Conservation (phyloP, 495 filamentous ascomycete genomes). For the Lophiostoma macrostomum region DNA sequence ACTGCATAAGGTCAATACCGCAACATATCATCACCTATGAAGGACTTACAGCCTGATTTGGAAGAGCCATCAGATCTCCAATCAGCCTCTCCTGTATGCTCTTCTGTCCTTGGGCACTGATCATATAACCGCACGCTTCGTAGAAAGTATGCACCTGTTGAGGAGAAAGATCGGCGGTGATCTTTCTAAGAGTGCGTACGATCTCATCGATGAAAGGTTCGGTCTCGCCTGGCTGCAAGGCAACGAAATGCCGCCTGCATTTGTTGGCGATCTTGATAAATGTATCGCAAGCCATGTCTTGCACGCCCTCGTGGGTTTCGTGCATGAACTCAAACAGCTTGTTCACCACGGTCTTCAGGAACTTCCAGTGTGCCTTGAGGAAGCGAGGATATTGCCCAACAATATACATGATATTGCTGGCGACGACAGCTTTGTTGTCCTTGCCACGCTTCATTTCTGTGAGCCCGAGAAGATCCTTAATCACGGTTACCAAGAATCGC, state of each 20-base stretch:
- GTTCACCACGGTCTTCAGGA: slow-evolving; percentile 98
- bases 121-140: slow-evolving; percentile 99
- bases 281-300: slow-evolving; percentile 99
- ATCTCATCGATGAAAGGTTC: slow-evolving; percentile 99
- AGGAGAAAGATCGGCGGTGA: slow-evolving; percentile 89
- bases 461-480: slow-evolving; percentile 95
- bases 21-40: background rate
- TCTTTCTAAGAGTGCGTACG: slow-evolving; percentile 88
- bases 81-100: slow-evolving; percentile 86
- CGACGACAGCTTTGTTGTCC: slow-evolving; percentile 98
- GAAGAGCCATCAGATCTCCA: slow-evolving; percentile 85
- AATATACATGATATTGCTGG: slow-evolving; percentile 99
- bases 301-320: slow-evolving; percentile 98
- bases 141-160: slow-evolving; percentile 99
- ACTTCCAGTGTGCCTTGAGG: slow-evolving; percentile 99
- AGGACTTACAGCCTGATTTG: slow-evolving; percentile 68
- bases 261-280: slow-evolving; percentile 99
- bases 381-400: slow-evolving; percentile 98
- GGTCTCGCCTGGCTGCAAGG: slow-evolving; percentile 85
- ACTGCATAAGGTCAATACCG: slow-evolving; percentile 45
- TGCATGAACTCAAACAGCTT: slow-evolving; percentile 99
- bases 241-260: slow-evolving; percentile 96
- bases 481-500: slow-evolving; percentile 95
- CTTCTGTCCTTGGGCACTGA: slow-evolving; percentile 93
- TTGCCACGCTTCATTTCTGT: slow-evolving; percentile 99